phyloP scores from a whole-genome alignment of 208 protist genomes.

The Trichomonas tenax region DNA sequence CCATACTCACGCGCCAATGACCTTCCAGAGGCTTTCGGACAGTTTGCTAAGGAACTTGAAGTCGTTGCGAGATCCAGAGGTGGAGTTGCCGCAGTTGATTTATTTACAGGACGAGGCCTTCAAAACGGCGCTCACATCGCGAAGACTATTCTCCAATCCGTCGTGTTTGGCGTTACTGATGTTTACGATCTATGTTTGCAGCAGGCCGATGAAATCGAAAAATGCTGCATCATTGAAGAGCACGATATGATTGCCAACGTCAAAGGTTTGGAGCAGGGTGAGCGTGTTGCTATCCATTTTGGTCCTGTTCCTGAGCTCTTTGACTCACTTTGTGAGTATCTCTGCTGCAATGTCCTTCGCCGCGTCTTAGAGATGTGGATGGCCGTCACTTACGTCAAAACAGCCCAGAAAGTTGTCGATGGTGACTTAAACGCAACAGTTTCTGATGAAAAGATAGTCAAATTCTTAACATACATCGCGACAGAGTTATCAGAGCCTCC shows the following conservation, averaged over 20 bases:
- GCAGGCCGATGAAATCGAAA: constrained; percentile 17
- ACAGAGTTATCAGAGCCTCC: background rate
- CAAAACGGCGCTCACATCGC: background rate
- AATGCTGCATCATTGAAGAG: background rate
- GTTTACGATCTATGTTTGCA: background rate
- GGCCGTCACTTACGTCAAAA: background rate
- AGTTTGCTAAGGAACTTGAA: background rate
- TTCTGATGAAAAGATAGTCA: background rate
- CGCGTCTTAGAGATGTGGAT: background rate
- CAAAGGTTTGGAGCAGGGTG: background rate
- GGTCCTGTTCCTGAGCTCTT: background rate
- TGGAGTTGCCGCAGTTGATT: background rate
- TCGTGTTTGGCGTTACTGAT: background rate
- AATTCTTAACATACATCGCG: background rate
- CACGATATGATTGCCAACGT: background rate
- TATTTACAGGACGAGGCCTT: background rate
- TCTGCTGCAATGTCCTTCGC: background rate
- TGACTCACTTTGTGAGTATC: background rate
- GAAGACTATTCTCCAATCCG: background rate
- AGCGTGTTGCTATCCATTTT: background rate
- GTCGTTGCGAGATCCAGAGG: constrained; percentile 4
- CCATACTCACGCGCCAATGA: constrained; percentile 6
- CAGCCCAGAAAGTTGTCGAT: background rate
- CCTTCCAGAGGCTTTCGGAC: background rate
- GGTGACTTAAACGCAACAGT: background rate